Percentiles rank a stretch among this genome's conserved stretches.
These are phyloP conservation scores for Albophoma yamanashiensis DNA, from an alignment of 2,329 filamentous ascomycete species.

Conservation along the genomic window DNA sequence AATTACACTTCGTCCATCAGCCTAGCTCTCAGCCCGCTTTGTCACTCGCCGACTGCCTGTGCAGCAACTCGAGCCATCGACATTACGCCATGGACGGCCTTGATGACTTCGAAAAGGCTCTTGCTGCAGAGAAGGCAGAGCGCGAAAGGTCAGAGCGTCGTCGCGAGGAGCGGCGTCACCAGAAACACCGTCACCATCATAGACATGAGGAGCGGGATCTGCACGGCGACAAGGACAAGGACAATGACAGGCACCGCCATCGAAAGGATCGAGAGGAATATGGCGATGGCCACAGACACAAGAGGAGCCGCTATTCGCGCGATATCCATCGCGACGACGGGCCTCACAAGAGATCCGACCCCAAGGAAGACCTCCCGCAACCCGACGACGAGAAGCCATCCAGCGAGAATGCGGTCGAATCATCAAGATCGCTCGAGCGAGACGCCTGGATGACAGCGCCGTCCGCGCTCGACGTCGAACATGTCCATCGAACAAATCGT, in stretches of 20 bases:
- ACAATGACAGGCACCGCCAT: slow-evolving; percentile 16
- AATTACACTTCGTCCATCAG: not conserved
- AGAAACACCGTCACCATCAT: slow-evolving; percentile 38
- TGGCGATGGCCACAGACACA: slow-evolving; percentile 46
- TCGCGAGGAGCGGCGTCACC: slow-evolving; percentile 30
- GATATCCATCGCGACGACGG: slow-evolving; percentile 12
- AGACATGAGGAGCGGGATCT: slow-evolving; percentile 23
- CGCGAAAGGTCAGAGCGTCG: slow-evolving; percentile 36
- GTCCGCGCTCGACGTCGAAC: slow-evolving; percentile 73
- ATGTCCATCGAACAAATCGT: slow-evolving; percentile 48
- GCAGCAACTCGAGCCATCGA: not conserved
- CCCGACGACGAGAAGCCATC: slow-evolving; percentile 37
- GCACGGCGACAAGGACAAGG: slow-evolving; percentile 17
- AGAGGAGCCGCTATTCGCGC: slow-evolving; percentile 43
- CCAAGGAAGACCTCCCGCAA: slow-evolving; percentile 38
- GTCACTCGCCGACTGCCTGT: not conserved
- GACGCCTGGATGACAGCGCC: slow-evolving; percentile 95
- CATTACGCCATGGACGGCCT: slow-evolving; percentile 38
- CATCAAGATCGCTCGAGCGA: slow-evolving; percentile 40
- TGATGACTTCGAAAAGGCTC: slow-evolving; percentile 66
- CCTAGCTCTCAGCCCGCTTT: not conserved
- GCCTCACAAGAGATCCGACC: slow-evolving; percentile 31
- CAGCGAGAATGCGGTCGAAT: slow-evolving; percentile 13
- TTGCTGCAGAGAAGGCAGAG: slow-evolving; percentile 53
- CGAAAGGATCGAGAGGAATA: slow-evolving; percentile 25